Base-by-base conservation (phyloP, 768 basidiomycete species). In the Podaxis pistillaris region DNA sequence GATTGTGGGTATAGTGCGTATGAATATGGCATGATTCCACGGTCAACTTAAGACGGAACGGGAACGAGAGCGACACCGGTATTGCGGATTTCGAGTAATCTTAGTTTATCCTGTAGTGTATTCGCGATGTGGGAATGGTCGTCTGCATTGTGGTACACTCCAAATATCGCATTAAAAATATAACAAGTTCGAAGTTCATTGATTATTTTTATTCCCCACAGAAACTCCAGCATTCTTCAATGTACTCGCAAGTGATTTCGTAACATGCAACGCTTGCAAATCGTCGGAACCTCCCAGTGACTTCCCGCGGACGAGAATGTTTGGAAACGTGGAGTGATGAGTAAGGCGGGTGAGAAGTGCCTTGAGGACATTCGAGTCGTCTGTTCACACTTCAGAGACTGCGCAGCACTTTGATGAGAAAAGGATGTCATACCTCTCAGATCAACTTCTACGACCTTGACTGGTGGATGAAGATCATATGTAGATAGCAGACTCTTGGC, bases 371-470 rank as follows among this genome's bases (percentile, higher is more conserved):
- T 77, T 75, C 0, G 80, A 76, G 67, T 93, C 91, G 64, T 82
- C 88, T 91, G 63, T 6, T 60, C 22, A 58, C 17, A 47, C 56
- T 47, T 50, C 13, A 46, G 50, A 51, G 15, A 56, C 33, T 30
- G 52, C 47, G 56, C 55, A 58, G 55, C 9, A 41, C 58, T 52
- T n/a, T 11, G 26, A 60, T 40, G 26, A 41, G 47, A 33, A 13
- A 53, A 30, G 53, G 36, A 38, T 13, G 30, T 71, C 78, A 41
- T 66, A 86, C 90, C 81, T 74, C 92, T 81, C 9, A 86, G 68
- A 72, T 94, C 91, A 24, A 93, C 89, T 68, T 94, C 91, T 33
- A 94, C 76, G 37, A 93, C 75, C 63, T 82, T 84, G 1, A 91
- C 89, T 1, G 83, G 69, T 0, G 92, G 91, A 13, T 76, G 72